phyloP scores from a whole-genome alignment of 345 rosid species.

The Lepidium didymum region DNA sequence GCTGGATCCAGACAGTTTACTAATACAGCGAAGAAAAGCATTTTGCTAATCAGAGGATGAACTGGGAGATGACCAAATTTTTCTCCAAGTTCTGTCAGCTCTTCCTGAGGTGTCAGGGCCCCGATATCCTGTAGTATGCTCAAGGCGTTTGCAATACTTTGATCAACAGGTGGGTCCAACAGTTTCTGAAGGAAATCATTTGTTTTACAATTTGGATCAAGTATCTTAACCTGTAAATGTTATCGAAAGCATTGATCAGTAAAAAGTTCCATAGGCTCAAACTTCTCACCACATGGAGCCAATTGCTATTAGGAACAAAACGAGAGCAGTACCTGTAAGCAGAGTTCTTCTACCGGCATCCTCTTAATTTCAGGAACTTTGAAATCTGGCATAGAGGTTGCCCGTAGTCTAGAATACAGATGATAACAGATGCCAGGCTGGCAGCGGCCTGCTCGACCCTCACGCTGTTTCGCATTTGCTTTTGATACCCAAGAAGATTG shows the following conservation, averaged over 20 bases:
- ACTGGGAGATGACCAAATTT: constrained; percentile 79
- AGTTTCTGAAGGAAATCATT: constrained; percentile 64
- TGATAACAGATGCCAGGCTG: constrained; percentile 93
- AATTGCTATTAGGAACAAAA: neutral
- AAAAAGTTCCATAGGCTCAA: neutral
- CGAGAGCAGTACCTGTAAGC: constrained; percentile 62
- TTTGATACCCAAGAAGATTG: constrained; percentile 90
- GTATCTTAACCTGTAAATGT: constrained; percentile 63
- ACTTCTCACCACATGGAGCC: neutral
- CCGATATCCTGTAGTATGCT: constrained; percentile 76
- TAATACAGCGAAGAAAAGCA: constrained; percentile 86
- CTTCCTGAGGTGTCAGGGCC: constrained; percentile 71
- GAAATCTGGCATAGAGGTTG: constrained; percentile 72
- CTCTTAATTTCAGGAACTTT: constrained; percentile 90
- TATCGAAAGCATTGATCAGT: constrained; percentile 12
- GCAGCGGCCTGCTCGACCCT: constrained; percentile 96
- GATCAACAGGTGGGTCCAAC: constrained; percentile 83
- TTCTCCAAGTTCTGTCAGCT: constrained; percentile 83
- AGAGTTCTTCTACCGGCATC: constrained; percentile 90
- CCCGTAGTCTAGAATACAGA: constrained; percentile 73
- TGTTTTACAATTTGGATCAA: constrained; percentile 63
- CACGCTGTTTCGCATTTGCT: constrained; percentile 93
- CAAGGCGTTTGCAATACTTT: constrained; percentile 64
- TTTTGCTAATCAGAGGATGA: constrained; percentile 86
- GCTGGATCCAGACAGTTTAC: constrained; percentile 97